Base-by-base conservation (phyloP, 78 protist species). In the Bigelowiella natans region DNA sequence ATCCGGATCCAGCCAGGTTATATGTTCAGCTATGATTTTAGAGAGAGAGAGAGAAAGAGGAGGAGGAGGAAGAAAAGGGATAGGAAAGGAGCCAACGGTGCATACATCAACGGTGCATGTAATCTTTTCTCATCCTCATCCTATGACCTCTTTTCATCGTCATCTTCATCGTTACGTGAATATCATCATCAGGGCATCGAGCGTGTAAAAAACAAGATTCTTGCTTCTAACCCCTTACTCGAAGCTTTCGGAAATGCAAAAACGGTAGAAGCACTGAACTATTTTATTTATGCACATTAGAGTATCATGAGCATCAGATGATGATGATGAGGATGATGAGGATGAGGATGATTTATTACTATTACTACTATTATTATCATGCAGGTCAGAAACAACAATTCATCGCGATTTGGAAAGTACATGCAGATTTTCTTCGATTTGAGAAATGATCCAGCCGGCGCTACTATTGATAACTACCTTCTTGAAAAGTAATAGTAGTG, bases 191-290 rank as follows among this genome's bases (percentile, higher is more conserved):
- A 51, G 73, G 73, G 73, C 18, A 51, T 51, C 86, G 37, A 83
- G 3, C 3, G 7, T 26, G 29, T 83, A 11, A 83, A 83, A 28
- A 28, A 94, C 63, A 37, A 86, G 34, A 38, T 94, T 37, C 90
- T 94, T 36, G 40, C 37, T 40, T 11, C 95, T 26, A 95, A 92
- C 91, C 94, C 95, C 18, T 29, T 95, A 30, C 91, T 95, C 28
- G 97, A 95, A 64, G 89, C 96, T 2, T 94, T 95, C 34, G 98
- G 98, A 36, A 97, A 97, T 89, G 98, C 98, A 37, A 94, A 94
- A 86, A 97, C 98, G 18, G 63, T 83, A 83, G 31, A 29, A 7
- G 34, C 34, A 51, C 73, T 51, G 18, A 51, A 7, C 73, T 26
- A 51, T 18, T 18, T 18, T 51, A 51, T 51, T 7, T 18, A n/a